Base-by-base conservation (phyloP, 495 filamentous ascomycete genomes). In the Saxophila tyrrhenica region DNA sequence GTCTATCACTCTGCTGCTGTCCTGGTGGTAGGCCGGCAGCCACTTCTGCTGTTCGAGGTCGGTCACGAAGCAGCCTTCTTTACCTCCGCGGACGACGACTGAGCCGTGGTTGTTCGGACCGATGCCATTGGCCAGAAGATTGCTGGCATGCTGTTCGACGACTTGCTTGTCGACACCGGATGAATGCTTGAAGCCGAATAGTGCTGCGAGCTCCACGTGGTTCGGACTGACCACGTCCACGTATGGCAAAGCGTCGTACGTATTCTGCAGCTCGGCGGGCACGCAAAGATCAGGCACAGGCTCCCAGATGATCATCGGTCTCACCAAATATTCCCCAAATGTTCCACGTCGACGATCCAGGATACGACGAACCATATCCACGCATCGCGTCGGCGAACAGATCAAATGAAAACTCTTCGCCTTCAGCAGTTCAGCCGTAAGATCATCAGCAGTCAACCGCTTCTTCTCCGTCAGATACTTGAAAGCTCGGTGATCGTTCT, bases 191-290 rank as follows among this genome's bases (percentile, higher is more conserved):
- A 39, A 39, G 21, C 10, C 83, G 72, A 94, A 87, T 73, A 95
- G 86, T 50, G 80, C 79, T 1, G 80, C 84, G 17, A 96, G 73
- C 67, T 98, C 92, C 47, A 79, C 67, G 65, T 92, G 85, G 66
- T 98, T 98, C 16, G 92, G 91, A 50, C 83, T 88, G 64, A 92
- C 82, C 50, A 95, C 73, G 65, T 97, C 85, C 25, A 96, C 82
- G 17, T 83, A 68, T n/a, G 74, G 73, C 22, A 86, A 76, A 16
- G 81, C 81, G 50, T 83, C 78, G 32, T 84, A 78, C 69, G 83
- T 86, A 55, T 79, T 84, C 1, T 81, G 71, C 48, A 89, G 73
- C 66, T 96, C 81, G 55, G 80, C 77, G 0, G 87, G 86, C 0
- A 75, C 80, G 65, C 92, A 96, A 1, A 86, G 77, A 64, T 94